phyloP scores from a whole-genome alignment of 1,284 basidiomycete genomes.

The Laetiporus sulphureus region DNA sequence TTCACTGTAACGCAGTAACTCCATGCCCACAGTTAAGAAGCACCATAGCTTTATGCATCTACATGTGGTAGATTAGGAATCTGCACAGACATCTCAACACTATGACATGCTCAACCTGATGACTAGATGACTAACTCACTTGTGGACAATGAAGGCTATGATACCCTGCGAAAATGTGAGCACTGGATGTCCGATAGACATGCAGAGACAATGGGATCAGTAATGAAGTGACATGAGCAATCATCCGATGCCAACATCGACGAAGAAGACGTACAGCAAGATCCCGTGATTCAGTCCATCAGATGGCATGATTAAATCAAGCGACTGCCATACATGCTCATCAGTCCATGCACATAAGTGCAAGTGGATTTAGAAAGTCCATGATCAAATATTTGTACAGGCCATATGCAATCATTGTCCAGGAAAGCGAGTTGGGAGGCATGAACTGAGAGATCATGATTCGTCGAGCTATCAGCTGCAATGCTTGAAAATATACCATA shows the following conservation, averaged over 20 bases:
- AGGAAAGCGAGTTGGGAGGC: background rate
- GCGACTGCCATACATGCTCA: background rate
- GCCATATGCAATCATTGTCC: background rate
- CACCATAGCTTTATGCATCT: background rate
- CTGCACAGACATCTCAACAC: background rate
- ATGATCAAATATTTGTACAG: background rate
- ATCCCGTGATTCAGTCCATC: background rate
- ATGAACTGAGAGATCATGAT: background rate
- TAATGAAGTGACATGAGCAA: background rate
- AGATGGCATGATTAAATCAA: background rate
- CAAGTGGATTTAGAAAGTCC: background rate
- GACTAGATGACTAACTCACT: background rate
- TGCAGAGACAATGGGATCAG: constrained; percentile 1
- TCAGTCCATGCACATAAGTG: background rate
- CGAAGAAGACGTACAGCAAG: background rate
- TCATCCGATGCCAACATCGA: background rate
- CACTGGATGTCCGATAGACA: background rate
- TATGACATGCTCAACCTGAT: background rate
- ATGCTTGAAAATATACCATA: too few relatives aligned
- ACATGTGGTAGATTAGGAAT: background rate
- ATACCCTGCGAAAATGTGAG: too few relatives aligned
- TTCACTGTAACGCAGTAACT: background rate
- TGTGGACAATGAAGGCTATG: background rate
- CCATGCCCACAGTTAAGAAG: background rate
- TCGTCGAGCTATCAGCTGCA: too few relatives aligned